These are phyloP conservation scores for Arthroderma sp. DNA, from an alignment of 2,329 filamentous ascomycete species.

Conservation along the genomic window DNA sequence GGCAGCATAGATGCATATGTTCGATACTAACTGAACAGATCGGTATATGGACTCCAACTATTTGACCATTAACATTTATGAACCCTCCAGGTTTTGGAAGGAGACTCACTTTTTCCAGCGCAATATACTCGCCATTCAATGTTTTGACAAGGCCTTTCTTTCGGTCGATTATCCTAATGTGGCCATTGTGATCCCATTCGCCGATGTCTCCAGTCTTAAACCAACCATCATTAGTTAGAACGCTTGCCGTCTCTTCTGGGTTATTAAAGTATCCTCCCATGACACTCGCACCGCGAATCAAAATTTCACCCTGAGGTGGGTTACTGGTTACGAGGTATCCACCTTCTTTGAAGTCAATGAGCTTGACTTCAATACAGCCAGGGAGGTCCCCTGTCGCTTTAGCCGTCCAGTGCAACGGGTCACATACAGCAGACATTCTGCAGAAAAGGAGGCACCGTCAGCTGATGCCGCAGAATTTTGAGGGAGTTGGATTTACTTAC, in stretches of 20 bases:
- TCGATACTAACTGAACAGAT: constrained; percentile 38
- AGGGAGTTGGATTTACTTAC: constrained; percentile 32
- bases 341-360: constrained; percentile 82
- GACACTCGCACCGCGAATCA: constrained; percentile 62
- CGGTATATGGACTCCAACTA: constrained; percentile 78
- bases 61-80: no score
- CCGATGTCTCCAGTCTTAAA: constrained; percentile 93
- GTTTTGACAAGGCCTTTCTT: constrained; percentile 99
- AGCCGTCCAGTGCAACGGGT: constrained; percentile 68
- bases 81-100: no score
- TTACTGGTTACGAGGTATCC: constrained; percentile 81
- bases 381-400: constrained; percentile 47
- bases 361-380: constrained; percentile 58
- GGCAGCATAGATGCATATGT: constrained; percentile 46
- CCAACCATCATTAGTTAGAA: constrained; percentile 80
- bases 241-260: constrained; percentile 69
- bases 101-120: constrained; percentile 55
- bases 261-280: constrained; percentile 88
- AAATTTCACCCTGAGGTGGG: constrained; percentile 81
- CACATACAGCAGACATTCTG: constrained; percentile 21
- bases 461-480: no score
- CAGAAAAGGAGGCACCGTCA: no score
- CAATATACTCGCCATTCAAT: constrained; percentile 94
- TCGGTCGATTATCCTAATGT: constrained; percentile 86
- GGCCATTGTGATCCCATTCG: constrained; percentile 69